phyloP scores from a whole-genome alignment of 352 stramenopile species.

The Pythium volutum region DNA sequence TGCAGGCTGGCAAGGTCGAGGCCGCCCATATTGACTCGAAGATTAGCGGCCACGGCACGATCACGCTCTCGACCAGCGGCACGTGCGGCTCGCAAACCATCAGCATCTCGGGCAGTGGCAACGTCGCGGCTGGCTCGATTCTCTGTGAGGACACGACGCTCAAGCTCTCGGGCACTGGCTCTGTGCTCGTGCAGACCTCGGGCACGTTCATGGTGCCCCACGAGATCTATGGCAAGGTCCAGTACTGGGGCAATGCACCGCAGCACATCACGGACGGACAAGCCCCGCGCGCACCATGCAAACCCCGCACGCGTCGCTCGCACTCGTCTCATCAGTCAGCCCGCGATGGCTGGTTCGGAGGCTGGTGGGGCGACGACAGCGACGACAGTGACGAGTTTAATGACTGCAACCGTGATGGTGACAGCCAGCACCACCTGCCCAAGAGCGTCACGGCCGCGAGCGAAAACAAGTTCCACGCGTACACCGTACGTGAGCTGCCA shows the following conservation, averaged over 20 bases:
- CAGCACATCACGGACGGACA: constrained; percentile 22
- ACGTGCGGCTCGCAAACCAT: constrained; percentile 46
- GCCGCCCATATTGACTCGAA: constrained; percentile 36
- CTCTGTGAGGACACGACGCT: constrained; percentile 34
- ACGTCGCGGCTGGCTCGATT: constrained; percentile 46
- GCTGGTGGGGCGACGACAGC: constrained; percentile 2
- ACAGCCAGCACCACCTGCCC: constrained; percentile 7
- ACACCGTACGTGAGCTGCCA: constrained; percentile 1
- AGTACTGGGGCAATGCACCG: constrained; percentile 18
- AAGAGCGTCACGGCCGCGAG: constrained; percentile 15
- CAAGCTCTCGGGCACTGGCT: constrained; percentile 38
- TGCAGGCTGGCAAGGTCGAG: constrained; percentile 26
- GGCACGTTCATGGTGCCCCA: constrained; percentile 29
- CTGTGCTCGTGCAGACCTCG: constrained; percentile 48
- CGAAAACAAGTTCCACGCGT: constrained; percentile 19
- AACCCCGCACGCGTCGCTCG: not conserved
- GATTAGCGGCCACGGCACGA: constrained; percentile 44
- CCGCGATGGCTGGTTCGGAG: not conserved
- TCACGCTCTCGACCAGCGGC: constrained; percentile 41
- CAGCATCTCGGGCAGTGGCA: constrained; percentile 42
- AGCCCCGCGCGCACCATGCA: not conserved
- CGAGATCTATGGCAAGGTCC: constrained; percentile 16
- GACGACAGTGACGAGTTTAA: constrained; percentile 3
- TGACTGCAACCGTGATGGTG: not conserved
- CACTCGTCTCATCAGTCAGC: no score